Percentiles rank a stretch among this genome's conserved stretches.
These are phyloP conservation scores for Kokia cookei DNA, from an alignment of 441 rosid genomes.

Conservation along the genomic window DNA sequence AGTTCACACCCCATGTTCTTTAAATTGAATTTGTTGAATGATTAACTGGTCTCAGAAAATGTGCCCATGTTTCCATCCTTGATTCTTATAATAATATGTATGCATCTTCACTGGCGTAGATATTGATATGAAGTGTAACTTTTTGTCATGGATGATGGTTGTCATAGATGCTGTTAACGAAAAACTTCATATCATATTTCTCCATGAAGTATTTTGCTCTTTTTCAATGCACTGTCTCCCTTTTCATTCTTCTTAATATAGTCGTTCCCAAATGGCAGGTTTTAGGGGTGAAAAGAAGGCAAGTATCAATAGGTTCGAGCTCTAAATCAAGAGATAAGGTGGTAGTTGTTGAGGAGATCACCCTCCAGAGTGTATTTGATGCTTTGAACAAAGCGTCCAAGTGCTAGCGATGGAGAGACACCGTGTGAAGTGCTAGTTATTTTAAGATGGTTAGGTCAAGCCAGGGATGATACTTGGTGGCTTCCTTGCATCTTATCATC, in stretches of 20 bases:
- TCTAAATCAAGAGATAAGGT: constrained; percentile 89
- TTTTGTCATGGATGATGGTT: background rate
- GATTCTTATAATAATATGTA: background rate
- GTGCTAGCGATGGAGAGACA: background rate
- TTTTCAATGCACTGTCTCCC: background rate
- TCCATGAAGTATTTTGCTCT: background rate
- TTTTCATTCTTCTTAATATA: background rate
- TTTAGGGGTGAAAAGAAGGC: constrained; percentile 79
- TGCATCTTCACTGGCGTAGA: background rate
- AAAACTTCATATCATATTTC: background rate
- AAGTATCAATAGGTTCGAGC: constrained; percentile 71
- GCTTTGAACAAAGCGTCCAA: constrained; percentile 52
- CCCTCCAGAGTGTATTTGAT: constrained; percentile 51
- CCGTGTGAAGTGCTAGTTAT: background rate
- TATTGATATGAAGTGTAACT: background rate
- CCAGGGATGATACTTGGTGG: background rate
- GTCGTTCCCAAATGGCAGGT: constrained; percentile 38
- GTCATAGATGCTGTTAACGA: background rate
- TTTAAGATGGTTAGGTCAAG: background rate
- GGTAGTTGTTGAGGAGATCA: constrained; percentile 67
- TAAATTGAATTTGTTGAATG: background rate
- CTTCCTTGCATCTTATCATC: background rate
- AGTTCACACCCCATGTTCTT: background rate
- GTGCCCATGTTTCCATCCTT: too few relatives aligned
- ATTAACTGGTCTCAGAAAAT: background rate